Percentiles rank a stretch among this genome's conserved stretches.
phyloP scores from a whole-genome alignment of 306 rosid species.

The Vigna angularis region DNA sequence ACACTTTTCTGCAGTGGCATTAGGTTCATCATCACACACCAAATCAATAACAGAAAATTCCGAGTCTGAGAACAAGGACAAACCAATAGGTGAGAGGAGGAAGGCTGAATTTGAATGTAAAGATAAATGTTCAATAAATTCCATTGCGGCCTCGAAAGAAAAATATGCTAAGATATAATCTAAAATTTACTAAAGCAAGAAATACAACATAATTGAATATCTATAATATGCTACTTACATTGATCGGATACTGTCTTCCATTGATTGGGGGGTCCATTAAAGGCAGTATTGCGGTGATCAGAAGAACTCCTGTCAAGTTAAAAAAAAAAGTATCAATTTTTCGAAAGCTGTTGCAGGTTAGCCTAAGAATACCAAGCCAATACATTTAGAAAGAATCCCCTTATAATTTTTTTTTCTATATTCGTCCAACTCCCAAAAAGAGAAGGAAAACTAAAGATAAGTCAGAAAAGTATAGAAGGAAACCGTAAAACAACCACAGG shows the following conservation, averaged over 20 bases:
- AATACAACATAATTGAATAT: slow-evolving; percentile 34
- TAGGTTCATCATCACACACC: slow-evolving; percentile 69
- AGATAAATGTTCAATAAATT: slow-evolving; percentile 12
- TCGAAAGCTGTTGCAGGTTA: slow-evolving; percentile 21
- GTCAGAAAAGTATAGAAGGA: slow-evolving; percentile 3
- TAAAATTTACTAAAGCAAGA: slow-evolving; percentile 38
- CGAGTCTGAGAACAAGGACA: slow-evolving; percentile 56
- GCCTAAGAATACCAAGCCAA: slow-evolving; percentile 33
- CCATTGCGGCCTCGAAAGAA: slow-evolving; percentile 21
- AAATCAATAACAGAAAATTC: slow-evolving; percentile 78
- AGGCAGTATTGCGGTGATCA: slow-evolving; percentile 42
- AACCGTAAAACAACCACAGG: slow-evolving; percentile 14
- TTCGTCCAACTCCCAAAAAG: neutral
- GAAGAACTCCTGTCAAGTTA: slow-evolving; percentile 58
- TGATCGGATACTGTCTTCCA: slow-evolving; percentile 54
- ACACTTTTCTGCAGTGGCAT: slow-evolving; percentile 49
- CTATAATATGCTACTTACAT: slow-evolving; percentile 56
- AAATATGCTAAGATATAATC: slow-evolving; percentile 34
- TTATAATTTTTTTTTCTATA: neutral
- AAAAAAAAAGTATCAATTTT: slow-evolving; percentile 40
- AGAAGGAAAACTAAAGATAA: slow-evolving; percentile 1
- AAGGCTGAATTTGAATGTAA: neutral
- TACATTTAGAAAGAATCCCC: slow-evolving; percentile 7
- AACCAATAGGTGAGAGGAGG: slow-evolving; percentile 29
- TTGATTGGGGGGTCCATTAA: slow-evolving; percentile 44